Percentiles rank a stretch among this genome's conserved stretches.
phyloP scores from a whole-genome alignment of 371 early-diverging fungal genomes.

The Mucor racemosus region DNA sequence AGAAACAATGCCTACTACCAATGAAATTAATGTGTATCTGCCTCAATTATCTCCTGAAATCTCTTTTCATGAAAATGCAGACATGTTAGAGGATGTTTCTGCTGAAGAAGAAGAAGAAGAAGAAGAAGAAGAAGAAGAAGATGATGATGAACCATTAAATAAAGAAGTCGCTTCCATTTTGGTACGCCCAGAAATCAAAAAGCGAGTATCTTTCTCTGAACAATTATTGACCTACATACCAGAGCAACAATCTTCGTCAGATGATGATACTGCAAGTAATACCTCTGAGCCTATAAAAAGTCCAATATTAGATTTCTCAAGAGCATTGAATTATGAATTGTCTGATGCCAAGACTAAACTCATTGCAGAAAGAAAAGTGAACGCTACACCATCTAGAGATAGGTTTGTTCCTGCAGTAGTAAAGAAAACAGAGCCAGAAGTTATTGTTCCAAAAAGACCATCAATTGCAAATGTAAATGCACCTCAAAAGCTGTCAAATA shows the following conservation, averaged over 20 bases:
- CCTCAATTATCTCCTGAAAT: conserved; percentile 32
- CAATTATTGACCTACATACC: conserved; percentile 18
- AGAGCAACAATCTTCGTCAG: not conserved
- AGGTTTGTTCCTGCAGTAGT: conserved; percentile 10
- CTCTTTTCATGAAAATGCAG: not conserved
- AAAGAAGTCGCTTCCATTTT: not conserved
- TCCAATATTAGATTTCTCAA: not conserved
- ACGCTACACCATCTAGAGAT: not conserved
- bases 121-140: not conserved
- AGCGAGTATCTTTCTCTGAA: conserved; percentile 28
- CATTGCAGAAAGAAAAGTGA: not conserved
- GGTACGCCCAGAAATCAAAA: conserved; percentile 16
- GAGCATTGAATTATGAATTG: not conserved
- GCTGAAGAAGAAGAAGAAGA: not conserved
- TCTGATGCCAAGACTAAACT: not conserved
- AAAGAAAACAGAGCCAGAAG: not conserved
- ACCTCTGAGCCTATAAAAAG: not conserved
- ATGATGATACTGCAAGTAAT: not conserved
- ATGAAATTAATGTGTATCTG: conserved; percentile 16
- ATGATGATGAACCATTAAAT: not conserved
- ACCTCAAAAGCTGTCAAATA: conserved; percentile 26
- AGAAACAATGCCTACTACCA: not conserved
- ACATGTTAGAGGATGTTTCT: not conserved
- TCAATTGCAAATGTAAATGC: not conserved
- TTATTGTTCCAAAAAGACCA: not conserved